Base-by-base conservation (phyloP, 805 yeast species). In the Yarrowia keelungensis region DNA sequence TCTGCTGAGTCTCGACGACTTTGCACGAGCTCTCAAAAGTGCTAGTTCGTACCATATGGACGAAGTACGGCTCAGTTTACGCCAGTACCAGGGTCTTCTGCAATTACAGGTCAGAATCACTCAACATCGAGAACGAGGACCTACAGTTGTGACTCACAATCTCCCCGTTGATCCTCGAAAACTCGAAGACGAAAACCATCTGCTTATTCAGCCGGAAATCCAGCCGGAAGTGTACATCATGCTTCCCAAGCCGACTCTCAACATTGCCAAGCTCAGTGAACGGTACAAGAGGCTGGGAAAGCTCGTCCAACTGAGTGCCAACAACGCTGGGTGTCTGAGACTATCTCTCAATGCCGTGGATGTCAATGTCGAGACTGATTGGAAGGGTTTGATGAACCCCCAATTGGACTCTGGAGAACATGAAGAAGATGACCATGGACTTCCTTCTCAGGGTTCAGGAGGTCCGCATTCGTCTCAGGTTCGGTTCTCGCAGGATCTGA, bases 11-110 rank as follows among this genome's bases (percentile, higher is more conserved):
- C 35, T 59, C 35, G 65, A 59, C 35, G 65, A 59, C 65, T 59
- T 59, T 59, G 39, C 65, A 0, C 26, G 65, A 3, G 65, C 65
- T 5, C 51, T 59, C 42, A 59, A 15, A 36, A 45, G 51, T 12
- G 51, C 65, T 14, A 59, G 65, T 32, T 16, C 67, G 12, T 62
- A 62, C 26, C 67, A 62, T 15, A 47, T 47, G 67, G 67, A 62
- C 26, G 56, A 62, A 3, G 67, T 62, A 15, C 10, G 38, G 0
- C 39, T 62, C 14, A 36, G 39, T 8, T 12, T 62, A 1, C 19
- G 56, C 0, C 67, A 62, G 46, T 41, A 62, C 38, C 36, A 62
- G 15, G 67, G 67, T 1, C 16, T 62, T 32, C 5, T 47, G 4
- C 56, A 47, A 26, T 15, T 62, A 5, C 67, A 62, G 16, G 36